Evolutionary conservation across 2,329 filamentous ascomycete genomes (phyloP), one percentile per base, ranked within the genome.

Genomic region (Tolypocladium amazonense): DNA sequence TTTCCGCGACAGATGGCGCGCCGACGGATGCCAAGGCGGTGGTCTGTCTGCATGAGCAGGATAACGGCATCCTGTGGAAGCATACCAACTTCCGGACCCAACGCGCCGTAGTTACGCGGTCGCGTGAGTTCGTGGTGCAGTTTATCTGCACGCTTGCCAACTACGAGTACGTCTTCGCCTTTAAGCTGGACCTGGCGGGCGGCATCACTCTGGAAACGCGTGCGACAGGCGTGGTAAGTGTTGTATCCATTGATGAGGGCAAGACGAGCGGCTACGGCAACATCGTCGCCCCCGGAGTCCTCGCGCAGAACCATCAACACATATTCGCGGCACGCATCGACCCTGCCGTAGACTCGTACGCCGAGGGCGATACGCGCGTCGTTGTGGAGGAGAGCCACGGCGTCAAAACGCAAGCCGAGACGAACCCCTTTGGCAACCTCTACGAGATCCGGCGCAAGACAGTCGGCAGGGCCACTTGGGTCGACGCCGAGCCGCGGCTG

Each of bases 261-360:
- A 81, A 78, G 60, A 74, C 65, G 27, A 80, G 63, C 67, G 70
- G 69, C 8, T 88, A 80, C 68, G 85, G 85, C 25, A 88, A 82
- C 59, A 75, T 88, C 0, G 86, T 90, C 2, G 77, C 79, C 0
- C 81, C 83, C 0, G 87, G 87, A 0, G 82, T 86, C 0, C 73
- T 89, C 1, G 87, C 87, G 0, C 84, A 85, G 62, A 85, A 88
- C 69, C 87, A 90, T 64, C 87, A 90, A 68, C 87, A 90, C 71
- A 78, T 89, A 52, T 89, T 90, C 68, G 80, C 77, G 30, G 72
- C 85, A 50, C 79, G 87, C 1, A 81, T 89, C 56, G 86, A 90
- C 64, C 85, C 86, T 0, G 82, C 82, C 11, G 78, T 88, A 45
- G 85, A 88, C 63, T 69, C 63, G 33, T 75, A 65, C 61, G 62